These are phyloP conservation scores for Pestalotiopsis sp. DNA, from an alignment of 2,329 filamentous ascomycete genomes.

Conservation along the genomic window DNA sequence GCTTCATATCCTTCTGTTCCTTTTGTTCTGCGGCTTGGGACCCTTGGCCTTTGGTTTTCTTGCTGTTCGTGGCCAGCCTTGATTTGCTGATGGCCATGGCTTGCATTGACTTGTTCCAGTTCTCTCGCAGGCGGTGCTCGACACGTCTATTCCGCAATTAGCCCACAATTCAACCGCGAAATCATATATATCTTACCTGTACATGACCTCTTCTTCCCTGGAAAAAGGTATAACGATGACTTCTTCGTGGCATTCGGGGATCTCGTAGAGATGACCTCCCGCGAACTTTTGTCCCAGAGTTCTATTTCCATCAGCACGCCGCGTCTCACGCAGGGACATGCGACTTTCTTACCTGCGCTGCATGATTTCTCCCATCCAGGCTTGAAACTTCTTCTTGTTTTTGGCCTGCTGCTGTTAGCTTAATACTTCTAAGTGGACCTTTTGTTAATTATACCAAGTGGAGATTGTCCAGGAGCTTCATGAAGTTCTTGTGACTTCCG, in stretches of 20 bases:
- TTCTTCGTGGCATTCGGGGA: background rate
- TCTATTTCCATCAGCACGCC: background rate
- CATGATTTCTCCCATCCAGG: background rate
- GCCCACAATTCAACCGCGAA: background rate
- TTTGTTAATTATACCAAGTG: background rate
- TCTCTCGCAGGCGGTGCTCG: background rate
- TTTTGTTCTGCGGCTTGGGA: background rate
- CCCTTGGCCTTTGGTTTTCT: background rate
- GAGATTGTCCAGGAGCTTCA: background rate
- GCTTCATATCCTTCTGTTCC: background rate
- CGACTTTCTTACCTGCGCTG: background rate
- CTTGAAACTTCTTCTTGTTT: background rate
- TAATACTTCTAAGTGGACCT: background rate
- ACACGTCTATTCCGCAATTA: background rate
- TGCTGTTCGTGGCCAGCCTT: background rate
- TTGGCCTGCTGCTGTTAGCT: background rate
- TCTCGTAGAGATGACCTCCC: background rate
- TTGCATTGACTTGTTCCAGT: background rate
- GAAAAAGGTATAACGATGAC: background rate
- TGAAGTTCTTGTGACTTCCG: background rate
- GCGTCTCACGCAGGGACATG: background rate
- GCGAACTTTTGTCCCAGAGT: background rate
- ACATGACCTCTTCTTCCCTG: constrained; percentile 3
- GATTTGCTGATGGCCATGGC: background rate
- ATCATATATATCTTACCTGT: constrained; percentile 1